Base-by-base conservation (phyloP, 345 rosid species). In the Iberis pinnata region DNA sequence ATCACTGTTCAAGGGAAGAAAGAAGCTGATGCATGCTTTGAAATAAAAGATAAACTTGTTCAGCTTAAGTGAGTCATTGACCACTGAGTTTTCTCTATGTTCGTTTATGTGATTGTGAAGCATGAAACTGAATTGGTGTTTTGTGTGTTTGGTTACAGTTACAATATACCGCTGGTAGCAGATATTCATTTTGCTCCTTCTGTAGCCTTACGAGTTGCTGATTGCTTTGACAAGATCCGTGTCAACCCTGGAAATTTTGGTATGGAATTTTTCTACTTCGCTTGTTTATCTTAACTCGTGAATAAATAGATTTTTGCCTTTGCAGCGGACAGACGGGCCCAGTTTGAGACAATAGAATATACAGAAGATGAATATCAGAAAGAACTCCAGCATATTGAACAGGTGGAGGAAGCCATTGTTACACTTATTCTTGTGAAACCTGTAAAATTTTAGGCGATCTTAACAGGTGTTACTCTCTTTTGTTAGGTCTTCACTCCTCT, bases 231-330 rank as follows among this genome's bases (percentile, higher is more conserved):
- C 57, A 92, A 92, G 69, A 92, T 92, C 65, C 96, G 95, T 43
- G 96, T 90, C 63, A 90, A 90, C 78, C 98, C 98, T 0, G 96
- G 98, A 74, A 90, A 90, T 49, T 90, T 90, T 53, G 98, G 98
- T 90, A 77, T 15, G 9, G 4, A 33, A 37, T 5, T 9, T 6
- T 18, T 20, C 14, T 69, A 41, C 55, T 45, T 41, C 20, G 31
- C 13, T 61, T 49, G 49, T 56, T 65, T 32, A 4, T 54, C 16
- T 53, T 22, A 45, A 31, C 54, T 55, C 35, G 39, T 15, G 16
- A 32, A 24, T 47, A 14, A 53, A 32, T 32, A 43, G 46, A 29
- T 35, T 43, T 19, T 60, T 49, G 39, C 17, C 27, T 27, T 69
- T 80, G 78, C 77, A 92, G 98, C 98, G 74, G 95, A 92, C 64